Percentiles rank a stretch among this genome's conserved stretches.
phyloP scores from a whole-genome alignment of 805 yeast genomes.

The Lipomyces yamadae region DNA sequence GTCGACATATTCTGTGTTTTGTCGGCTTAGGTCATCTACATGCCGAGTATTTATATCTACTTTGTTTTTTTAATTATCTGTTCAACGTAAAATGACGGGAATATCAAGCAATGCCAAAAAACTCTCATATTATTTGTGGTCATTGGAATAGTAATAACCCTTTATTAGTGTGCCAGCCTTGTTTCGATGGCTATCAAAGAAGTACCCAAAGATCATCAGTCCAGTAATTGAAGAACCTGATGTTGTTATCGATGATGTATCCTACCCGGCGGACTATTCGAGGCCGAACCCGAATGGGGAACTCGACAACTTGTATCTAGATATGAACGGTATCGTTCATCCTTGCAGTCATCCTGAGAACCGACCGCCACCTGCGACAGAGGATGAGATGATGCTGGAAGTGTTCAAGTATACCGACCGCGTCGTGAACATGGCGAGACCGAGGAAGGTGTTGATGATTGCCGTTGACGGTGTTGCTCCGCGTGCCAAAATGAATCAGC shows the following conservation, averaged over 20 bases:
- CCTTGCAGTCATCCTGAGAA: constrained; percentile 99
- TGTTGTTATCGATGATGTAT: constrained; percentile 59
- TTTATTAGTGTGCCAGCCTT: constrained; percentile 84
- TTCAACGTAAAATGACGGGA: constrained; percentile 13
- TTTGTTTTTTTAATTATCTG: constrained; percentile 7
- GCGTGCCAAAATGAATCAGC: constrained; percentile 97
- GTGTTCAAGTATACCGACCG: constrained; percentile 91
- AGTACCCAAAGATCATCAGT: constrained; percentile 91
- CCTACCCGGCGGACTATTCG: constrained; percentile 67
- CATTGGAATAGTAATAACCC: constrained; percentile 14
- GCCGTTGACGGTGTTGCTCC: constrained; percentile 99
- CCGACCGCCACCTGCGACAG: constrained; percentile 93
- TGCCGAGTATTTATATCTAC: background rate
- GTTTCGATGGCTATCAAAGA: constrained; percentile 91
- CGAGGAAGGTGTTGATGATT: constrained; percentile 87
- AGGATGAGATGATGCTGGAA: constrained; percentile 94
- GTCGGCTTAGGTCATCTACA: no score
- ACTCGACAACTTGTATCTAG: constrained; percentile 87
- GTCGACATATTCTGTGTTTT: background rate
- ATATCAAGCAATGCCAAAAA: background rate
- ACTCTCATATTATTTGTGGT: constrained; percentile 7
- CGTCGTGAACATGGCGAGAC: constrained; percentile 91
- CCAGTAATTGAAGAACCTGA: constrained; percentile 80
- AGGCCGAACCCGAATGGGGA: constrained; percentile 95
- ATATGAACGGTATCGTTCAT: constrained; percentile 99